Evolutionary conservation across 2,329 filamentous ascomycete species (phyloP).

Genomic region (Aspergillus terreus): DNA sequence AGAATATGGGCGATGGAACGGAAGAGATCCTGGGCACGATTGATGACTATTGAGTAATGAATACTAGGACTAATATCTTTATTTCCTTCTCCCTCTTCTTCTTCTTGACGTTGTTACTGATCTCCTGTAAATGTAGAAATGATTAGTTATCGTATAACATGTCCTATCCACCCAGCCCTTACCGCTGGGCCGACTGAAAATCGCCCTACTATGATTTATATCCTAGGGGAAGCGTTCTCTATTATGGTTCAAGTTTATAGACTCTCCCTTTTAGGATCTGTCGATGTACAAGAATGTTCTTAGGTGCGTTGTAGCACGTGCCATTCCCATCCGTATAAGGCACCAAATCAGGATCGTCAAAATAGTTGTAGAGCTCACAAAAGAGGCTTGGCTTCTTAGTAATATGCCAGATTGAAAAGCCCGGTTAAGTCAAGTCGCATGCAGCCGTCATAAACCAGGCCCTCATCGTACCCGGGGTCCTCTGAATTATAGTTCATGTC

Average conservation of each 20-base stretch:
- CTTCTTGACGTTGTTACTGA: no score
- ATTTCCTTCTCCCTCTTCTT: no score
- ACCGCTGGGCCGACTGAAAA: no score
- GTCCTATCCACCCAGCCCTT: no score
- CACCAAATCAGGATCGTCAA: not conserved
- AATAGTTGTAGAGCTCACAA: not conserved
- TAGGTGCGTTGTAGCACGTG: no score
- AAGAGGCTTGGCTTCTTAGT: not conserved
- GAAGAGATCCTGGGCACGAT: slow-evolving; percentile 40
- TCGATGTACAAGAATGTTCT: no score
- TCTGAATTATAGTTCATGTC: not conserved
- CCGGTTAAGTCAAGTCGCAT: not conserved
- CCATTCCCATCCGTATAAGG: not conserved
- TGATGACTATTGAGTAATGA: slow-evolving; percentile 23
- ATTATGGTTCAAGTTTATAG: no score
- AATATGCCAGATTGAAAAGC: not conserved
- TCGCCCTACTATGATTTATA: no score
- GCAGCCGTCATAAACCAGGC: not conserved
- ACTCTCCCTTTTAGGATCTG: no score
- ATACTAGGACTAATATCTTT: no score
- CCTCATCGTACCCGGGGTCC: not conserved
- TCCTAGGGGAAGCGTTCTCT: not conserved
- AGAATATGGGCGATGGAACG: slow-evolving; percentile 30
- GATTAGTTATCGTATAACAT: no score
- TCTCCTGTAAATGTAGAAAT: no score